Conservation (phyloP, 108 stramenopile genomes). For the Conticribra weissflogii region DNA sequence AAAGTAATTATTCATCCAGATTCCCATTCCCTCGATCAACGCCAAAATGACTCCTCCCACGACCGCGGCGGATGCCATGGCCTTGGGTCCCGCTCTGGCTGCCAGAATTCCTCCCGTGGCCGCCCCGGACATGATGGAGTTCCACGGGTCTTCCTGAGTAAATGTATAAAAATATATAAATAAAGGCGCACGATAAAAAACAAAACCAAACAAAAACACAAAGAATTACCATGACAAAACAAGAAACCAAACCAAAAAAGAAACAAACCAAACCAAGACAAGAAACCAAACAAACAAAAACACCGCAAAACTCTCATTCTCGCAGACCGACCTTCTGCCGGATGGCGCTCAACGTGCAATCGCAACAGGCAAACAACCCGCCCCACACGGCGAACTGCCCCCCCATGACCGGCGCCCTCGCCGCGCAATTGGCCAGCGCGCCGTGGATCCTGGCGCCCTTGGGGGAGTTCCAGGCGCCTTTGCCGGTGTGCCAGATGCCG, state of each 20-base stretch:
- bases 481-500: conserved; percentile 90
- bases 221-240: no score
- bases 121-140: conserved; percentile 93
- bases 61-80: conserved; percentile 91
- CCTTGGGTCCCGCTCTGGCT: conserved; percentile 94
- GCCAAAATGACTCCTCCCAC: conserved; percentile 96
- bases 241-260: no score
- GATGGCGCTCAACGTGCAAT: conserved; percentile 91
- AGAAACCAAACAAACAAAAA: no score
- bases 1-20: conserved; percentile 67
- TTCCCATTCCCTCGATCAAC: conserved; percentile 97
- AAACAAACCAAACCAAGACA: no score
- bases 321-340: conserved; percentile 74
- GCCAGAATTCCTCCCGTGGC: conserved; percentile 96
- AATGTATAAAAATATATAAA: no score
- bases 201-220: no score
- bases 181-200: no score
- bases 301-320: no score
- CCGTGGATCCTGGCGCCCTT: conserved; percentile 74
- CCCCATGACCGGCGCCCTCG: conserved; percentile 94
- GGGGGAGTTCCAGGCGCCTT: conserved; percentile 86
- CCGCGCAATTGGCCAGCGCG: conserved; percentile 79
- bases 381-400: conserved; percentile 97
- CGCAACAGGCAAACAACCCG: conserved; percentile 95
- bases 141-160: conserved; percentile 99